Conservation (phyloP, 768 basidiomycete genomes). For the Amanita brunnescens region DNA sequence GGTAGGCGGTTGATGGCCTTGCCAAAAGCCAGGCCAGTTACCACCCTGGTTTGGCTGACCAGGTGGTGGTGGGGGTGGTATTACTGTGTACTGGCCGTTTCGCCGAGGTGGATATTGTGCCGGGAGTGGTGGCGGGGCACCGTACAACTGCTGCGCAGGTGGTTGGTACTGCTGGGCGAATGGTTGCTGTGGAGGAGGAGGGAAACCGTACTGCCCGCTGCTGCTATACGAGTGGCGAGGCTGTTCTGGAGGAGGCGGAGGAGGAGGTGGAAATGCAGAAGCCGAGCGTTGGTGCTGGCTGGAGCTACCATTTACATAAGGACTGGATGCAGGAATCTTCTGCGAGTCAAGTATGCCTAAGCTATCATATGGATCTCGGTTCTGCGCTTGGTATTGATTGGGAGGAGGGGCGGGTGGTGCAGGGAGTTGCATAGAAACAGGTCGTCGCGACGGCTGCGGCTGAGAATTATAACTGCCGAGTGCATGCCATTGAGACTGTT, state of each 20-base stretch:
- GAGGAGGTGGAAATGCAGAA: constrained; percentile 9
- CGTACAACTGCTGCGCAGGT: constrained; percentile 13
- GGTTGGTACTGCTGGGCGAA: constrained; percentile 10
- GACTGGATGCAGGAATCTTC: constrained; percentile 12
- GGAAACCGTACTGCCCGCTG: constrained; percentile 30
- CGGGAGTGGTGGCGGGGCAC: constrained; percentile 8
- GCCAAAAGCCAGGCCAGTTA: constrained; percentile 6
- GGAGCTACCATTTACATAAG: constrained; percentile 11
- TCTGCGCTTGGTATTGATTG: constrained; percentile 15
- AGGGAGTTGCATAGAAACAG: constrained; percentile 14
- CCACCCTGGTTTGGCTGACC: not conserved
- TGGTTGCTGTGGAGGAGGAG: constrained; percentile 16
- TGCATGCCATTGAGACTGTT: constrained; percentile 15
- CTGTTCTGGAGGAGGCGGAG: constrained; percentile 13
- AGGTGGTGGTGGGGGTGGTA: not conserved
- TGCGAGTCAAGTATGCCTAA: constrained; percentile 3
- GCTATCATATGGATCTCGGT: constrained; percentile 3
- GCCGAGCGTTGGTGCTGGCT: not conserved
- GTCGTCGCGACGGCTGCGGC: constrained; percentile 13
- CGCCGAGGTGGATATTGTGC: constrained; percentile 7
- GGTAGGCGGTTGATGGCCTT: constrained; percentile 4
- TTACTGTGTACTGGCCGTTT: not conserved
- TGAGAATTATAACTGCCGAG: constrained; percentile 9
- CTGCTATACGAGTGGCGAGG: constrained; percentile 16
- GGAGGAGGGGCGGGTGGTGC: constrained; percentile 16